Evolutionary conservation across 2,329 filamentous ascomycete species (phyloP).

Genomic region (Apiospora marii): DNA sequence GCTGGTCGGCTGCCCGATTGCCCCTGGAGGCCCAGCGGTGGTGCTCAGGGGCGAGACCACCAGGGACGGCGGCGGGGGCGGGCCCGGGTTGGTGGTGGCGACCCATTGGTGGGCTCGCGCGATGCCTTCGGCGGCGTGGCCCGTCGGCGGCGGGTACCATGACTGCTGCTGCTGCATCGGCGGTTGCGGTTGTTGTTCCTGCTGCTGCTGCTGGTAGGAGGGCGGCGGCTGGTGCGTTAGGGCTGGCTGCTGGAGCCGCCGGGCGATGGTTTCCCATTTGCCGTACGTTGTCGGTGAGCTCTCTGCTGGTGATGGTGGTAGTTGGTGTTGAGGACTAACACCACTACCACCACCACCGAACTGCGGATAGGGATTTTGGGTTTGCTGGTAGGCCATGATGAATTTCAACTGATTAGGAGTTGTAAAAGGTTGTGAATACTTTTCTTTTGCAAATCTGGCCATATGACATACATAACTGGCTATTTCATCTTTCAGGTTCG

Average conservation of each 20-base stretch:
- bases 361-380: background rate
- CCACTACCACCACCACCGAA: background rate
- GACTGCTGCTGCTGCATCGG: background rate
- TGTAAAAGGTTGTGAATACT: background rate
- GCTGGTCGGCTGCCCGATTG: background rate
- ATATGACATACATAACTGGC: background rate
- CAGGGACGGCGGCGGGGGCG: conserved; percentile 28
- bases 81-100: conserved; percentile 29
- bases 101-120: conserved; percentile 34
- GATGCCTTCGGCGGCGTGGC: conserved; percentile 21
- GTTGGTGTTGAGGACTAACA: background rate
- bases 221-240: background rate
- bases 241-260: background rate
- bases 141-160: conserved; percentile 22
- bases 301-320: background rate
- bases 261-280: conserved; percentile 3
- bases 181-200: background rate
- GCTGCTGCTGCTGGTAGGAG: background rate
- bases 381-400: background rate
- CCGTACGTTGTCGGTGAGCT: background rate
- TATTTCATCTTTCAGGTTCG: background rate
- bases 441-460: background rate
- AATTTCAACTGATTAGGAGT: background rate
- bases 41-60: conserved; percentile 1
- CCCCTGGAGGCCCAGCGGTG: background rate